phyloP scores from a whole-genome alignment of 129 eudicot genomes.

The Ambrosia artemisiifolia region DNA sequence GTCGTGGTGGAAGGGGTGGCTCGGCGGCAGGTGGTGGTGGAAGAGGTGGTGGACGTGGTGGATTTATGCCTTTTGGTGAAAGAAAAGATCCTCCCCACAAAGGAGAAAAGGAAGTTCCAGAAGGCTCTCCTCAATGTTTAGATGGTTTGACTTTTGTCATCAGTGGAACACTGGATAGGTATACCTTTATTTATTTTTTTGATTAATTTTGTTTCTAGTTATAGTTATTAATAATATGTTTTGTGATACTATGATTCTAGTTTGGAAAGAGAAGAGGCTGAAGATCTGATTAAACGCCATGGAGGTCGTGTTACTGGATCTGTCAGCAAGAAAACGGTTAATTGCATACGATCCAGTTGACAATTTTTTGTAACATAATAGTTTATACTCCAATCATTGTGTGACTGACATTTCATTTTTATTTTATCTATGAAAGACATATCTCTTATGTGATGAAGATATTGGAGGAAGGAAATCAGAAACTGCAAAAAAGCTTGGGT shows the following conservation, averaged over 20 bases:
- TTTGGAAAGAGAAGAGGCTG: slow-evolving; percentile 99
- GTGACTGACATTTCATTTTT: slow-evolving; percentile 20
- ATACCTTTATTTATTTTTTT: not conserved
- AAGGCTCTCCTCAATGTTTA: slow-evolving; percentile 88
- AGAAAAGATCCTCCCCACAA: slow-evolving; percentile 97
- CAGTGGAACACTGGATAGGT: slow-evolving; percentile 98
- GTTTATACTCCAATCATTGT: not conserved
- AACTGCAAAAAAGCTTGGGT: slow-evolving; percentile 94
- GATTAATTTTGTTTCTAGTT: slow-evolving; percentile 6
- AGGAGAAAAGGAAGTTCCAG: slow-evolving; percentile 98
- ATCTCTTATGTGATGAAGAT: slow-evolving; percentile 97
- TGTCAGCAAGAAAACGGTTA: slow-evolving; percentile 96
- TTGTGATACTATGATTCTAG: slow-evolving; percentile 37
- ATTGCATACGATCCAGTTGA: not conserved
- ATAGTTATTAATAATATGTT: not conserved
- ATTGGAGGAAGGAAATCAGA: slow-evolving; percentile 85
- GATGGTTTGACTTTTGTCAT: slow-evolving; percentile 87
- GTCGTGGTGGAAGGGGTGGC: slow-evolving; percentile 81
- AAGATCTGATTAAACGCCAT: slow-evolving; percentile 86
- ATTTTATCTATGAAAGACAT: slow-evolving; percentile 42
- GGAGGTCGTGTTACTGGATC: slow-evolving; percentile 98
- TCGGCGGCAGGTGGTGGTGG: slow-evolving; percentile 61
- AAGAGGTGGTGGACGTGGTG: slow-evolving; percentile 95
- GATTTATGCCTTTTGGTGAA: slow-evolving; percentile 92
- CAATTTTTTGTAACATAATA: not conserved